Conservation (phyloP, 176 grass and related monocot species). For the Rhynchospora breviuscula region DNA sequence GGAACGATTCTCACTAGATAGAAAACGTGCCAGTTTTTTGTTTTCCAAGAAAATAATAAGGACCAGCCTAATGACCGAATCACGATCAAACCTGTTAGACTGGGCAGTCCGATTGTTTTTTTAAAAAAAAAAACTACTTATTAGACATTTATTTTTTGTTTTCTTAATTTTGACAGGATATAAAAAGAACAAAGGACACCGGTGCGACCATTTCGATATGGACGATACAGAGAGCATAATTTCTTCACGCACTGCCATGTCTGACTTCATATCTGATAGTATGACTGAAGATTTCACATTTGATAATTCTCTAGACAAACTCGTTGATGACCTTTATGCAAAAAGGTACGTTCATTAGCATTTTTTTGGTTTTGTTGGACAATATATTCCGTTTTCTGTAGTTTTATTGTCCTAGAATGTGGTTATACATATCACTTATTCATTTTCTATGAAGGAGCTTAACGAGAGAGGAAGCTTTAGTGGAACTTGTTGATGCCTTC, state of each 20-base stretch:
- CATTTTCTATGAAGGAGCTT: slow-evolving; percentile 46
- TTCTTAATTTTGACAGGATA: not conserved
- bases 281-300: slow-evolving; percentile 57
- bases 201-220: slow-evolving; percentile 48
- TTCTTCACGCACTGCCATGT: too few species aligned
- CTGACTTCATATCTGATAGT: too few species aligned
- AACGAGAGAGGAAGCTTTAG: slow-evolving; percentile 58
- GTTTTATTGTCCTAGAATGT: not conserved
- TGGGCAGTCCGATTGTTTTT: too few species aligned
- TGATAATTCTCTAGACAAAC: slow-evolving; percentile 75
- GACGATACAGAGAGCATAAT: slow-evolving; percentile 74
- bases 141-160: not conserved
- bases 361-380: not conserved
- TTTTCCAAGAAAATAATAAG: too few species aligned
- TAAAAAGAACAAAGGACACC: slow-evolving; percentile 23
- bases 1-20: too few species aligned
- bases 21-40: too few species aligned
- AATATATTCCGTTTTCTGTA: not conserved
- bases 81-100: too few species aligned
- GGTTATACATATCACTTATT: not conserved
- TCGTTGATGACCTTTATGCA: slow-evolving; percentile 83
- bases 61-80: too few species aligned
- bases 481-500: slow-evolving; percentile 62
- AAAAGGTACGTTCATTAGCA: slow-evolving; percentile 55
- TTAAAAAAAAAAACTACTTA: too few species aligned